Evolutionary conservation across 140 eudicot species (phyloP).

Genomic region (Flaveria floridana): DNA sequence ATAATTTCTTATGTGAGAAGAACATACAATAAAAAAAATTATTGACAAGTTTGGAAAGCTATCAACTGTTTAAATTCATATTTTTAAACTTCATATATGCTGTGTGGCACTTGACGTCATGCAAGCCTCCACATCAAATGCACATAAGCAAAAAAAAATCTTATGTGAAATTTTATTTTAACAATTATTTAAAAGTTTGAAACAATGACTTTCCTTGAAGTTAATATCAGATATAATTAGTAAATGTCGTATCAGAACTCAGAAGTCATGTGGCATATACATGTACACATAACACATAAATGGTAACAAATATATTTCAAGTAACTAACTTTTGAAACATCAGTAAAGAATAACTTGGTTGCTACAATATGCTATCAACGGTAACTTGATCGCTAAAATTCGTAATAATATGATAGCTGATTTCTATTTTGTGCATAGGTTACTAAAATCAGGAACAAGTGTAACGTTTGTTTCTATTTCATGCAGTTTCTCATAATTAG

Average conservation of each 20-base stretch:
- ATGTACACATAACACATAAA: background rate
- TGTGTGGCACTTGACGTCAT: background rate
- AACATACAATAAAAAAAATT: background rate
- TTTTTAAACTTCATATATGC: background rate
- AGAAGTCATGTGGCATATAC: background rate
- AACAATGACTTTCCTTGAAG: background rate
- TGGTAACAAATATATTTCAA: background rate
- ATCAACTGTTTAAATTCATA: background rate
- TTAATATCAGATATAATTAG: background rate
- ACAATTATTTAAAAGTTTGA: background rate
- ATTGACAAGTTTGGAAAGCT: background rate
- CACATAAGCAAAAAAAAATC: background rate
- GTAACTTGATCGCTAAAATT: background rate
- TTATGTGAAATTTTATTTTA: background rate
- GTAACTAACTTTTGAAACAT: background rate
- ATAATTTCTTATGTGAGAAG: background rate
- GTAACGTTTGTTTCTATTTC: background rate
- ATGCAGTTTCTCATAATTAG: background rate
- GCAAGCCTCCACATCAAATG: background rate
- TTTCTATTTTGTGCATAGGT: background rate
- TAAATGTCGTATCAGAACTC: background rate
- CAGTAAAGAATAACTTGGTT: background rate
- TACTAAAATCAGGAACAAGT: background rate
- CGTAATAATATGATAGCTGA: background rate
- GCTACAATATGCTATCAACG: background rate